phyloP scores from a whole-genome alignment of 805 yeast genomes.

The Ogataea wickerhamii region DNA sequence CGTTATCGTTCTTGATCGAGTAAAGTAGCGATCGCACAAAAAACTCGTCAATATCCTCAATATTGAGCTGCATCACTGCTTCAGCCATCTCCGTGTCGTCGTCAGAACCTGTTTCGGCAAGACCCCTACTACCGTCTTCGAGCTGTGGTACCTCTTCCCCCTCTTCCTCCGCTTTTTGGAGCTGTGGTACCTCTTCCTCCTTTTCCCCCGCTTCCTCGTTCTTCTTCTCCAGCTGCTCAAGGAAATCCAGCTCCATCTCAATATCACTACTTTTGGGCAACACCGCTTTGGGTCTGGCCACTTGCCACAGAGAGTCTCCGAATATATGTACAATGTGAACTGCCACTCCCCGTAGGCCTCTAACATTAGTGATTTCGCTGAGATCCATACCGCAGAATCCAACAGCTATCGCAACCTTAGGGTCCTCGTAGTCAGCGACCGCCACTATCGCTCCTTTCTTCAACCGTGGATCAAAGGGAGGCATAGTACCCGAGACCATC shows the following conservation, averaged over 20 bases:
- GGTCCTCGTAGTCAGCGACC: constrained; percentile 56
- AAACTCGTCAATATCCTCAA: constrained; percentile 70
- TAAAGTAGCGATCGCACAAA: constrained; percentile 70
- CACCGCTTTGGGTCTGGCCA: constrained; percentile 46
- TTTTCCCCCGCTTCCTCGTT: constrained; percentile 10
- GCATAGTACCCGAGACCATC: constrained; percentile 69
- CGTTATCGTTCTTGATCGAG: constrained; percentile 53
- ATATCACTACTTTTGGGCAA: constrained; percentile 40
- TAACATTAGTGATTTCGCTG: constrained; percentile 39
- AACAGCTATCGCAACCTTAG: constrained; percentile 65
- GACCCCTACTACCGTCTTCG: constrained; percentile 5
- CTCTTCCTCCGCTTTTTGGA: constrained; percentile 4
- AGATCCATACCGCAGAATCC: constrained; percentile 58
- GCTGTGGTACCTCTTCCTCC: constrained; percentile 21
- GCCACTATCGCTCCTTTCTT: constrained; percentile 63
- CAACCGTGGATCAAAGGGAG: constrained; percentile 52
- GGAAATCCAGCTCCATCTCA: constrained; percentile 7
- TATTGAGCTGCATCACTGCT: constrained; percentile 38
- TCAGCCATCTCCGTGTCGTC: constrained; percentile 34
- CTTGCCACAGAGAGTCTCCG: constrained; percentile 59
- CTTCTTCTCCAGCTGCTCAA: constrained; percentile 2
- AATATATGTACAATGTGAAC: constrained; percentile 65
- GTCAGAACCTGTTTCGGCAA: constrained; percentile 4
- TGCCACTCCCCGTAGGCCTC: constrained; percentile 75
- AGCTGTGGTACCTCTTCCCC: constrained; percentile 9